These are phyloP conservation scores for Microthyrium microscopicum DNA, from an alignment of 2,329 filamentous ascomycete species.

Conservation along the genomic window DNA sequence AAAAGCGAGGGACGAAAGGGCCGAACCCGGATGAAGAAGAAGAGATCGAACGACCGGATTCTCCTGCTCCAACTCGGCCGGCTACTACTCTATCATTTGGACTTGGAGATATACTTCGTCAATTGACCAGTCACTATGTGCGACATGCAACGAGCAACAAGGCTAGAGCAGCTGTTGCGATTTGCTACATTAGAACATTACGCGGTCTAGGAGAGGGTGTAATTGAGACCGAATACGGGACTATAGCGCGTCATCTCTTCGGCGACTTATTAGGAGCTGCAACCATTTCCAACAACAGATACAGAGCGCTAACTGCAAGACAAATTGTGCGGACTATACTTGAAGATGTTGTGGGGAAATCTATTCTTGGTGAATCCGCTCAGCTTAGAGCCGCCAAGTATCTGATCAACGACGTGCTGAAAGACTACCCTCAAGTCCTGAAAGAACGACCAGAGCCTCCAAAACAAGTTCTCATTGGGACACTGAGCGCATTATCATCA, in stretches of 20 bases:
- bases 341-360: constrained; percentile 64
- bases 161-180: constrained; percentile 63
- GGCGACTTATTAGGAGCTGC: constrained; percentile 62
- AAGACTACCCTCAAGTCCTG: constrained; percentile 81
- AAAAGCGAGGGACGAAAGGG: constrained; percentile 53
- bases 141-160: constrained; percentile 63
- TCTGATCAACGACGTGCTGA: constrained; percentile 74
- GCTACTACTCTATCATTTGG: constrained; percentile 56
- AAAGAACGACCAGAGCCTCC: constrained; percentile 77
- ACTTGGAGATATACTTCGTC: constrained; percentile 60
- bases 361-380: constrained; percentile 75
- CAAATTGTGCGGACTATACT: constrained; percentile 72
- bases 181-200: constrained; percentile 74
- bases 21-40: constrained; percentile 50
- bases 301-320: constrained; percentile 68
- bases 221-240: constrained; percentile 69
- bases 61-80: constrained; percentile 57
- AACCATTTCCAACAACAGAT: constrained; percentile 67
- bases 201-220: constrained; percentile 62
- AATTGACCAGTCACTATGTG: constrained; percentile 66
- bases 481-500: constrained; percentile 63
- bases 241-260: constrained; percentile 67
- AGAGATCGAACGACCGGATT: constrained; percentile 58
- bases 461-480: constrained; percentile 67
- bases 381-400: constrained; percentile 68